Conservation (phyloP, 768 basidiomycete species). For the Suillus spraguei region DNA sequence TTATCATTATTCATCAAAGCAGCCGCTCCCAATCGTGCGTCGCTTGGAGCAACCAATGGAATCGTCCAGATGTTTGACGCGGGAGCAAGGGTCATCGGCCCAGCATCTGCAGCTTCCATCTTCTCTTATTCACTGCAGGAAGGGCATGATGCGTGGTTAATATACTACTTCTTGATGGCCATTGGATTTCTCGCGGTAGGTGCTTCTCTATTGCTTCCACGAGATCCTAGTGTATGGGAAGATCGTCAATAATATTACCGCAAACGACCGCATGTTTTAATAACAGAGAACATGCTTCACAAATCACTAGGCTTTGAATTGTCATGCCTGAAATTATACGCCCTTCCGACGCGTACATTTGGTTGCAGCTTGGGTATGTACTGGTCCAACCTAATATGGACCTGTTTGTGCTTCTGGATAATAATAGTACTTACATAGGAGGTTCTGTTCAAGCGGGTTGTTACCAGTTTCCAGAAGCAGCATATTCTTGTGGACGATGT, state of each 20-base stretch:
- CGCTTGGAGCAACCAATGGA: not conserved
- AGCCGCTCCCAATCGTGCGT: conserved; percentile 11
- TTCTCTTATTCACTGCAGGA: not conserved
- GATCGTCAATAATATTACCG: not conserved
- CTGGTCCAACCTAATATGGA: not conserved
- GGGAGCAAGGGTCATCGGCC: not conserved
- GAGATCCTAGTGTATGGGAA: conserved; percentile 2
- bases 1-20: not conserved
- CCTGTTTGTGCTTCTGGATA: not conserved
- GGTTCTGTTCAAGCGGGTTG: not conserved
- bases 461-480: not conserved
- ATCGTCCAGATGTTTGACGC: not conserved
- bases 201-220: not conserved
- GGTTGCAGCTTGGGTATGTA: not conserved
- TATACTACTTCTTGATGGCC: conserved; percentile 1
- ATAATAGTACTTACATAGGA: not conserved
- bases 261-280: not conserved
- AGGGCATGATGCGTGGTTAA: not conserved
- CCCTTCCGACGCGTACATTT: not conserved
- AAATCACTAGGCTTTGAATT: not conserved
- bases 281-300: not conserved
- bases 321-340: not conserved
- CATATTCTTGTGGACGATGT: not conserved
- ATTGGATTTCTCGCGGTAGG: not conserved
- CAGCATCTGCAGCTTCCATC: not conserved